Percentiles rank a stretch among this genome's conserved stretches.
Evolutionary conservation across 2,329 filamentous ascomycete genomes (phyloP).

Genomic region (Fusarium begoniae): DNA sequence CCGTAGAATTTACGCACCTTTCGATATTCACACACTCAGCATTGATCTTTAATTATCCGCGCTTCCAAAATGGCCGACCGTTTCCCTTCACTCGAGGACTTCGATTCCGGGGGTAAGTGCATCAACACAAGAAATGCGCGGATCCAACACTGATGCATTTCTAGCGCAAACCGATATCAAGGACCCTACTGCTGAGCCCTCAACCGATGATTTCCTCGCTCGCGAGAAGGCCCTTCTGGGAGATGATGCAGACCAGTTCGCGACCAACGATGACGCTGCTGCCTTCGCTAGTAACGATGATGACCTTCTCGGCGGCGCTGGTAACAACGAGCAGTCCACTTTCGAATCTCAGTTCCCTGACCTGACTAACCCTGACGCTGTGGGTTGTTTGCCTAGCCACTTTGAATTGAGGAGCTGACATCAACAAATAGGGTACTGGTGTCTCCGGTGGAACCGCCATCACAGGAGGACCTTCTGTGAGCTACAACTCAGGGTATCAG

Average conservation of each 20-base stretch:
- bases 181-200: slow-evolving; percentile 65
- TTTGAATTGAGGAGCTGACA: slow-evolving; percentile 11
- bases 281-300: slow-evolving; percentile 71
- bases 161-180: slow-evolving; percentile 75
- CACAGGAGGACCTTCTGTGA: slow-evolving; percentile 76
- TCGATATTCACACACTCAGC: not conserved
- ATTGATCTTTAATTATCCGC: not conserved
- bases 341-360: slow-evolving; percentile 95
- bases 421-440: slow-evolving; percentile 42
- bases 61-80: slow-evolving; percentile 73
- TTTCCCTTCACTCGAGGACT: slow-evolving; percentile 82
- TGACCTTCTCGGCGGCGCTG: slow-evolving; percentile 78
- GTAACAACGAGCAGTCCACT: slow-evolving; percentile 59
- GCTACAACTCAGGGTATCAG: slow-evolving; percentile 69
- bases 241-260: slow-evolving; percentile 92
- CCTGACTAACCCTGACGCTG: slow-evolving; percentile 59
- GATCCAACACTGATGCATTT: slow-evolving; percentile 30
- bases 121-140: slow-evolving; percentile 20
- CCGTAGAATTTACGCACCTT: not conserved
- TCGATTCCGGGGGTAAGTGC: slow-evolving; percentile 70
- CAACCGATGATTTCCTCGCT: slow-evolving; percentile 85
- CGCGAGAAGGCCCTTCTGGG: slow-evolving; percentile 91
- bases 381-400: slow-evolving; percentile 38
- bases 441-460: slow-evolving; percentile 58
- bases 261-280: slow-evolving; percentile 75